Evolutionary conservation across 2,329 filamentous ascomycete genomes (phyloP).

Genomic region (Huntiella abstrusa): DNA sequence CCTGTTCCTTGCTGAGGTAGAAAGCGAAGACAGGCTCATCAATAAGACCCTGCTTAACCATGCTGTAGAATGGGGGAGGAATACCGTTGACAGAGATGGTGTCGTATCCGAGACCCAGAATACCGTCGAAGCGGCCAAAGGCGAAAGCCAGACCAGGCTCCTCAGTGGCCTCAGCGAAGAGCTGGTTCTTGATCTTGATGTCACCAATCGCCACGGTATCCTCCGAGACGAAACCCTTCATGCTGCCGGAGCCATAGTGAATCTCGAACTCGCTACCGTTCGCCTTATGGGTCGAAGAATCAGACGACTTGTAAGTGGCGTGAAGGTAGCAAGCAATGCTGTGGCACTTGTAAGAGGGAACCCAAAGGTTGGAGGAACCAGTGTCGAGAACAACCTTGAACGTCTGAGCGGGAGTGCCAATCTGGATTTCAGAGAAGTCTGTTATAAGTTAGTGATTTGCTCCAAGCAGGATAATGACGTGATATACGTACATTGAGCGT

Average conservation of each 20-base stretch:
- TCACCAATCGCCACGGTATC: conserved; percentile 79
- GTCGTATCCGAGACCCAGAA: conserved; percentile 84
- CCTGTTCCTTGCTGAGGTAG: conserved; percentile 57
- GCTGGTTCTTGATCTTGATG: conserved; percentile 68
- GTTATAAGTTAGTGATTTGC: conserved; percentile 51
- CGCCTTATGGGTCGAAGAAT: conserved; percentile 79
- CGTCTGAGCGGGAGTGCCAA: conserved; percentile 77
- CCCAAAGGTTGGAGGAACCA: conserved; percentile 97
- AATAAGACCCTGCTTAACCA: conserved; percentile 74
- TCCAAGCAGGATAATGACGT: background rate
- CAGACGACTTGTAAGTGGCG: conserved; percentile 81
- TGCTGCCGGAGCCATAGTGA: conserved; percentile 80
- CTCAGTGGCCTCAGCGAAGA: conserved; percentile 88
- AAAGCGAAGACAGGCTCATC: conserved; percentile 93
- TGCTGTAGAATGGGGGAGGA: conserved; percentile 87
- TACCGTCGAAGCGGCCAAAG: conserved; percentile 94
- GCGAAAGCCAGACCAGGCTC: conserved; percentile 96
- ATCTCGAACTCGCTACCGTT: conserved; percentile 90
- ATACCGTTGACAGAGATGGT: conserved; percentile 95
- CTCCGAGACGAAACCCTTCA: conserved; percentile 84
- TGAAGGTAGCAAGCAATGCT: conserved; percentile 98
- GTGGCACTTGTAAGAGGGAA: conserved; percentile 72
- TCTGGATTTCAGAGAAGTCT: conserved; percentile 94
- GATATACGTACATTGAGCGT: conserved; percentile 71
- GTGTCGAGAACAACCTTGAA: conserved; percentile 99